Evolutionary conservation across 2,329 filamentous ascomycete genomes (phyloP), one percentile per base, ranked within the genome.

Genomic region (Juglanconis oblonga): DNA sequence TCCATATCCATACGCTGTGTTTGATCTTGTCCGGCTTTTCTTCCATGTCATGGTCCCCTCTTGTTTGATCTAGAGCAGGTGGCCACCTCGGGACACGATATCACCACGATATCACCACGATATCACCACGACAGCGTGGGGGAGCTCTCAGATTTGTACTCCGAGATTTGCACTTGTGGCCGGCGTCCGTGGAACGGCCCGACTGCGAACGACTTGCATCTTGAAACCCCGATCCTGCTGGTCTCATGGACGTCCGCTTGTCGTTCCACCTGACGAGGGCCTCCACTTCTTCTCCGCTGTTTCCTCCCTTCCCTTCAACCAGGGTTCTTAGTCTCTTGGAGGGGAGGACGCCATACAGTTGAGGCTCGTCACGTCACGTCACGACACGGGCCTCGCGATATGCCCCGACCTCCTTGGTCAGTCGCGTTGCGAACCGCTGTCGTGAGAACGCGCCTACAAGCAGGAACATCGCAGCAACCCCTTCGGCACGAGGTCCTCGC

Each of bases 401-500:
- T 61, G 59, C 49, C 40, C 45, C 50, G 53, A 11, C 61, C 50
- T 57, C 35, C 45, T 10, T 17, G 47, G 17, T 55, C 56, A 47
- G 32, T 55, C 52, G 52, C 35, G 52, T 35, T 52, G 13, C 55
- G 31, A 52, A 32, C 10, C 10, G 10, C 29, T 36, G 11, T 44
- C 45, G 7, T 52, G 60, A 49, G 31, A 48, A 36, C 48, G 48
- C 60, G 40, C 24, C 48, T 29, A 42, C 48, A 35, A 49, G 10
- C 36, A 54, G 51, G 33, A 31, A 51, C 52, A n/a, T 14, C 45
- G 7, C 53, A 49, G 33, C 44, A 60, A 44, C 38, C 52, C 59
- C 32, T 29, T 36, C 64, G 68, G 3, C 66, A 70, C 38, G 69
- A 71, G 44, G 65, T 55, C 10, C 67, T 71, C 44, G 63, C 68